Evolutionary conservation across 140 eudicot genomes (phyloP).

Genomic region (Flaveria floridana): DNA sequence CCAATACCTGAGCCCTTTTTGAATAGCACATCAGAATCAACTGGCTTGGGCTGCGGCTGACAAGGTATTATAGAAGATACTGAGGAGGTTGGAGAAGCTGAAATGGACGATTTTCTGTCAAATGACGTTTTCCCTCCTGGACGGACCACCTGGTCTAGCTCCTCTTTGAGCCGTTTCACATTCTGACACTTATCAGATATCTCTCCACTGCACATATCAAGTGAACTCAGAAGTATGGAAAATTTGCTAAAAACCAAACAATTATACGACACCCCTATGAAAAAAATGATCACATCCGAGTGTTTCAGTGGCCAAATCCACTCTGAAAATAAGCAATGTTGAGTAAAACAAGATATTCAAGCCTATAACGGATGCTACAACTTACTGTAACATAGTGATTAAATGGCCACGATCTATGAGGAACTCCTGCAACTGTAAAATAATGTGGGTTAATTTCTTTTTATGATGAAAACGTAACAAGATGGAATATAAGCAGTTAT

Average conservation of each 20-base stretch:
- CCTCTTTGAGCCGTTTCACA: slow-evolving; percentile 56
- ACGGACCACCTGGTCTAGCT: slow-evolving; percentile 45
- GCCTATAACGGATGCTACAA: not conserved
- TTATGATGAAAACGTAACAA: not conserved
- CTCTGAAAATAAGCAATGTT: not conserved
- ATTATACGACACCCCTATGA: too few relatives aligned
- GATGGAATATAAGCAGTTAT: not conserved
- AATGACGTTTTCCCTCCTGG: slow-evolving; percentile 37
- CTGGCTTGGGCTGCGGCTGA: not conserved
- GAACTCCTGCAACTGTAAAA: slow-evolving; percentile 22
- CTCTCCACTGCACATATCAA: slow-evolving; percentile 63
- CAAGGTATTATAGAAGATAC: not conserved
- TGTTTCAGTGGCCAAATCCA: too few relatives aligned
- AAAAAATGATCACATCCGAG: too few relatives aligned
- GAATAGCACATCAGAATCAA: slow-evolving; percentile 3
- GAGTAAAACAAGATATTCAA: not conserved
- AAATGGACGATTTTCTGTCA: not conserved
- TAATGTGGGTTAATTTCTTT: slow-evolving; percentile 1
- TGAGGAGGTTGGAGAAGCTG: slow-evolving; percentile 4
- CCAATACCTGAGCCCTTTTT: slow-evolving; percentile 6
- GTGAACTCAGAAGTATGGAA: too few relatives aligned
- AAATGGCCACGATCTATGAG: slow-evolving; percentile 22
- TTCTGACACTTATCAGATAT: slow-evolving; percentile 62
- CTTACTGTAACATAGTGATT: slow-evolving; percentile 30
- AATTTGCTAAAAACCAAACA: too few relatives aligned